Evolutionary conservation across 345 rosid genomes (phyloP), one percentile per base, ranked within the genome.

Genomic region (Camelina neglecta): DNA sequence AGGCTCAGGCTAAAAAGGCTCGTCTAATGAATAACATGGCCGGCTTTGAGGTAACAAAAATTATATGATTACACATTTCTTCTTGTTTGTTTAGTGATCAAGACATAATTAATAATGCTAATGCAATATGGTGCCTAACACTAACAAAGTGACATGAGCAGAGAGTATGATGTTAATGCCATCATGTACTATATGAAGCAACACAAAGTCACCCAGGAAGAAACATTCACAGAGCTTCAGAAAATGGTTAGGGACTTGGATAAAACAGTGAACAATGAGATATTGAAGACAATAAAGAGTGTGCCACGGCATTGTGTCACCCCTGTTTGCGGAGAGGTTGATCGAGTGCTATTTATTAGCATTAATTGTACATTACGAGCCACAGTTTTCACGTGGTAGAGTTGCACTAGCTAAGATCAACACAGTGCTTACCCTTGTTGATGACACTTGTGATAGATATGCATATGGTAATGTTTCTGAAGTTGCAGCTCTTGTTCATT

Each of bases 91-190:
- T 45, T 45, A 1, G 16, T 45, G 16, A 13, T 23, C 24, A 23
- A 23, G 24, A 23, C 24, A 23, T 23, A 23, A 23, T 23, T 23
- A 23, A 2, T 23, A 23, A 23, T 23, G 24, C 24, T 23, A 23
- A 23, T 23, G 24, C 24, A 23, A 23, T 23, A 23, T 23, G 24
- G 24, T 23, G 2, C 24, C n/a, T n/a, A n/a, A n/a, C n/a, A n/a
- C 24, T 23, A 23, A 23, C 24, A 23, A 2, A 23, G 24, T 23
- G 75, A 79, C 81, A 61, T 51, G 60, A 55, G 75, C 3, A 60
- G 67, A 71, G 67, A 67, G 58, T 60, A 47, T 71, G 41, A 3
- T 9, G 1, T 36, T n/a, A 57, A 31, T 24, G 67, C 66, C n/a
- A 15, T 71, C 29, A 21, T 18, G 13, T 51, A n/a, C 18, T 67